Percentiles rank a stretch among this genome's conserved stretches.
phyloP scores from a whole-genome alignment of 495 filamentous ascomycete genomes.

The Tuber borchii region DNA sequence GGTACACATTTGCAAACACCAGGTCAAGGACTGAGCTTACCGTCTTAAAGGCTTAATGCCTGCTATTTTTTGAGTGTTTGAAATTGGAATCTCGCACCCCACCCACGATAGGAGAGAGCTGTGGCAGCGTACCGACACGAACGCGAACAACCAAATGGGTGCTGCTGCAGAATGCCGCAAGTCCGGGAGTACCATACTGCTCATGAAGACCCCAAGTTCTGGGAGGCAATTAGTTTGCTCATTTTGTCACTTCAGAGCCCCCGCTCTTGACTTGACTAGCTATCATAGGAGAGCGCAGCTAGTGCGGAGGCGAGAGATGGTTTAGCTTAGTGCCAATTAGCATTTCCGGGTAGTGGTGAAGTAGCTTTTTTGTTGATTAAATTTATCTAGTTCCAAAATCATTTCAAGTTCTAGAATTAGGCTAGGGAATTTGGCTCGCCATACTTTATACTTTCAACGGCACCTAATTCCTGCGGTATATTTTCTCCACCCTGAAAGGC shows the following conservation, averaged over 20 bases:
- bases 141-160: neutral
- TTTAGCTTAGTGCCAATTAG: neutral
- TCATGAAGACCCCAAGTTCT: neutral
- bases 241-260: neutral
- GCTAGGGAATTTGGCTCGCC: neutral
- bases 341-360: neutral
- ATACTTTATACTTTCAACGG: neutral
- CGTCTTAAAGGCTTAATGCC: neutral
- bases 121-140: neutral
- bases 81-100: neutral
- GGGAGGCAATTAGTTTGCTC: neutral
- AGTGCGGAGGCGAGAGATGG: neutral
- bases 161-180: neutral
- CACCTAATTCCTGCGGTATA: neutral
- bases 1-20: too few relatives aligned
- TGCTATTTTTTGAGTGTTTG: neutral
- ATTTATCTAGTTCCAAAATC: neutral
- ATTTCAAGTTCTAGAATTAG: neutral
- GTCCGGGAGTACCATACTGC: neutral
- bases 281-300: neutral
- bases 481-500: neutral
- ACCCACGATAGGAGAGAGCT: neutral
- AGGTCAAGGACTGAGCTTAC: too few relatives aligned
- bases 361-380: neutral
- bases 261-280: neutral